Evolutionary conservation across 1,284 basidiomycete genomes (phyloP).

Genomic region (Trichosporon faecale): DNA sequence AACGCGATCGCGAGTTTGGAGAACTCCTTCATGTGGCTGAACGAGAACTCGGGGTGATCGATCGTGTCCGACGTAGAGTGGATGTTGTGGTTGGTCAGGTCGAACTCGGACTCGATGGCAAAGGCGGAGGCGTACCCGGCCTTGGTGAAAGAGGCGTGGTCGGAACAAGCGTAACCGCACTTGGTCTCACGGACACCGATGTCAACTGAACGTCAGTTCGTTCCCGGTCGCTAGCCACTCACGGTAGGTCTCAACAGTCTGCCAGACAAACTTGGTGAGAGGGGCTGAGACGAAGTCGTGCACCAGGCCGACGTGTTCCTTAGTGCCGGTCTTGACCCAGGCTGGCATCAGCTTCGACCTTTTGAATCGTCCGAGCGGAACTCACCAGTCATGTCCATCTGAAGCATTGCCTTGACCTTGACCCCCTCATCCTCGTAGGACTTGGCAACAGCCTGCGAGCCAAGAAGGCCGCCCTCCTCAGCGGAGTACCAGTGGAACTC

Average conservation of each 20-base stretch:
- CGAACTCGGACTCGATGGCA: conserved; percentile 59
- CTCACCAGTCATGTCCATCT: conserved; percentile 68
- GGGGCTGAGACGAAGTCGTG: conserved; percentile 75
- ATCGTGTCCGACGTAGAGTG: conserved; percentile 77
- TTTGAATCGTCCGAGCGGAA: background rate
- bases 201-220: conserved; percentile 32
- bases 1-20: conserved; percentile 84
- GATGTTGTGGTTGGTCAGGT: conserved; percentile 67
- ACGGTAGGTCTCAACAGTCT: conserved; percentile 66
- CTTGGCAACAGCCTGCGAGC: conserved; percentile 84
- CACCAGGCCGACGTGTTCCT: conserved; percentile 85
- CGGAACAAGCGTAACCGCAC: conserved; percentile 93
- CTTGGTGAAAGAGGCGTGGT: conserved; percentile 74
- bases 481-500: conserved; percentile 98
- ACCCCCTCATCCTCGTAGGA: conserved; percentile 64
- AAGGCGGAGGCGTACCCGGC: conserved; percentile 80
- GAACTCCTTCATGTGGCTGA: conserved; percentile 62
- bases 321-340: conserved; percentile 86
- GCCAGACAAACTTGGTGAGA: conserved; percentile 71
- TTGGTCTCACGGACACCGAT: conserved; percentile 55
- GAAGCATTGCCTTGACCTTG: conserved; percentile 80
- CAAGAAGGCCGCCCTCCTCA: conserved; percentile 91
- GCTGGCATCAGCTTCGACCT: conserved; percentile 55
- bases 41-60: conserved; percentile 80
- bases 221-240: conserved; percentile 16